Evolutionary conservation across 257 asterid species (phyloP).

Genomic region (Penstemon barbatus): DNA sequence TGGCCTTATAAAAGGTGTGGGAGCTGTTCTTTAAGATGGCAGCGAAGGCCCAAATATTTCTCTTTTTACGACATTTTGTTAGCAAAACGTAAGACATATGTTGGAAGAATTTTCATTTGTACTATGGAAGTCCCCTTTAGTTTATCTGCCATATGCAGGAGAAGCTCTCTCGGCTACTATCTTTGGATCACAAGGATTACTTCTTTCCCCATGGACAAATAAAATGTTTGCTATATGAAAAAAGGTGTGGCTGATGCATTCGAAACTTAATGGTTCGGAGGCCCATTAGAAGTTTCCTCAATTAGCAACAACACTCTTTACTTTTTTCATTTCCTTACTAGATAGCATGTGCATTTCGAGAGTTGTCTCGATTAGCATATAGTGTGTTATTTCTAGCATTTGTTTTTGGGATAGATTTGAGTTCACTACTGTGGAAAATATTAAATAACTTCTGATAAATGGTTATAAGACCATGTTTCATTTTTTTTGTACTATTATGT

Average conservation of each 20-base stretch:
- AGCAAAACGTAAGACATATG: background rate
- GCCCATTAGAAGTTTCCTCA: background rate
- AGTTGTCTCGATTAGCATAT: too few species aligned
- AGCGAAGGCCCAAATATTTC: background rate
- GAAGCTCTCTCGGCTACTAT: background rate
- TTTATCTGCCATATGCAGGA: background rate
- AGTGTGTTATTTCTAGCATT: too few species aligned
- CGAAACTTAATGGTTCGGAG: background rate
- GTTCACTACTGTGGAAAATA: background rate
- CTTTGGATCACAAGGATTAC: background rate
- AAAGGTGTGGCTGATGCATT: slow-evolving; percentile 4
- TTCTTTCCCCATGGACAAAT: slow-evolving; percentile 16
- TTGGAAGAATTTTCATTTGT: background rate
- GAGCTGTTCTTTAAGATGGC: slow-evolving; percentile 10
- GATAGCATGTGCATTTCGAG: background rate
- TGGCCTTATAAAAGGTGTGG: background rate
- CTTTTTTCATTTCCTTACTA: background rate
- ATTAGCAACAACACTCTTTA: background rate
- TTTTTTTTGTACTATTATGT: background rate
- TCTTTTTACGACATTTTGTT: background rate
- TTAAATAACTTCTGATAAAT: background rate
- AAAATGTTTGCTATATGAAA: background rate
- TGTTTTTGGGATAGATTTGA: too few species aligned
- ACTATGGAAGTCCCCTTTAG: background rate
- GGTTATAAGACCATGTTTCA: background rate